A percentile compares a stretch with the other conserved stretches of the same genome.
These are phyloP conservation scores for Desmodesmus armatus DNA, from an alignment of 139 green algal genomes.

Conservation along the genomic window DNA sequence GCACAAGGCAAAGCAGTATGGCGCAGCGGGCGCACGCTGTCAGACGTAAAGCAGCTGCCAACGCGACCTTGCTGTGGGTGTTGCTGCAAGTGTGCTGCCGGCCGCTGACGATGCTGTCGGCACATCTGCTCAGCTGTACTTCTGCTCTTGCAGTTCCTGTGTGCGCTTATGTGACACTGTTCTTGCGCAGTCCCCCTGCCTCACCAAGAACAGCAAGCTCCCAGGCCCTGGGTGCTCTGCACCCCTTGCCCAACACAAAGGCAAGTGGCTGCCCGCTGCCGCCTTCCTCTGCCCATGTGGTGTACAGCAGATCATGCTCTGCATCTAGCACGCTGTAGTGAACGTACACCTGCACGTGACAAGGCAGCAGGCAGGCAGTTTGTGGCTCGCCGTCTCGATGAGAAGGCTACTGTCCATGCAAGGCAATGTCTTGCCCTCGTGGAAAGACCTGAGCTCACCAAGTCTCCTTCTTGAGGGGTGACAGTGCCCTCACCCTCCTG, in stretches of 20 bases:
- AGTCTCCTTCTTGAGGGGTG: constrained; percentile 52
- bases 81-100: no score
- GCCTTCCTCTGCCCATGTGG: constrained; percentile 65
- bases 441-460: constrained; percentile 53
- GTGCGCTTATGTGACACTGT: no score
- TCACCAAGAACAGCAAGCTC: constrained; percentile 80
- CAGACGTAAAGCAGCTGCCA: neutral
- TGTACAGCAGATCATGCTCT: constrained; percentile 66
- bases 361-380: neutral
- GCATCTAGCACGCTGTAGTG: constrained; percentile 55
- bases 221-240: constrained; percentile 72
- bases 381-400: neutral
- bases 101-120: neutral
- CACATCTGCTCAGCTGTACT: neutral
- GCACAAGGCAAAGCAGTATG: no score
- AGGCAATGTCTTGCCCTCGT: neutral
- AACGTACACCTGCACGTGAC: constrained; percentile 61
- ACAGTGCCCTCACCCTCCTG: constrained; percentile 53
- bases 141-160: neutral
- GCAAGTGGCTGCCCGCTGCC: constrained; percentile 71
- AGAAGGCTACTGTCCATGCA: neutral
- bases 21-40: neutral
- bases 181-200: no score
- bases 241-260: constrained; percentile 74
- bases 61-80: no score